phyloP scores from a whole-genome alignment of 148 eudicot species.

The Euryodendron excelsum region DNA sequence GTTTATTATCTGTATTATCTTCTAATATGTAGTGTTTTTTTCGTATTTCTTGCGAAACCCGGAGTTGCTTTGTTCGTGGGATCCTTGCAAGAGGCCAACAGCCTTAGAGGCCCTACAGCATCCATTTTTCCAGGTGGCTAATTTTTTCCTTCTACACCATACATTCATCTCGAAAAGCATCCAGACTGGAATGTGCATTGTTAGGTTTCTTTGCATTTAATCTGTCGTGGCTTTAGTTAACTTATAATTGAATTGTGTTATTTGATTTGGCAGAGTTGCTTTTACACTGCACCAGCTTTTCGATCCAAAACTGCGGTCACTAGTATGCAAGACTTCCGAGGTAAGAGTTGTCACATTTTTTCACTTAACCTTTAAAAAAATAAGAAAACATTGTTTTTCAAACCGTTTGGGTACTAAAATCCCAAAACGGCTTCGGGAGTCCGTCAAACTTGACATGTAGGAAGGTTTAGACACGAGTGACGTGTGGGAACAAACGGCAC shows the following conservation, averaged over 20 bases:
- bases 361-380: too few species aligned
- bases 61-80: slow-evolving; percentile 85
- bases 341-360: too few species aligned
- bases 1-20: neutral
- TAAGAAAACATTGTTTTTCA: too few species aligned
- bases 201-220: neutral
- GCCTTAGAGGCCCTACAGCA: slow-evolving; percentile 85
- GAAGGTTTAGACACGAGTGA: too few species aligned
- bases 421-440: too few species aligned
- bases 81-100: slow-evolving; percentile 87
- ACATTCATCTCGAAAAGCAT: neutral
- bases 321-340: too few species aligned
- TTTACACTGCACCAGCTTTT: slow-evolving; percentile 59
- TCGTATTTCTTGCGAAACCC: neutral
- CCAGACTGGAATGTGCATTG: neutral
- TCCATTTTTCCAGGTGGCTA: slow-evolving; percentile 82
- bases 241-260: neutral
- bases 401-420: too few species aligned
- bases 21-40: neutral
- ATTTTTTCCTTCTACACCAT: neutral
- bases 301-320: slow-evolving; percentile 28
- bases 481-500: too few species aligned
- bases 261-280: slow-evolving; percentile 57
- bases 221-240: neutral
- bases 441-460: too few species aligned